Conservation (phyloP, 176 grass and related monocot genomes). For the Panicum miliaceum region DNA sequence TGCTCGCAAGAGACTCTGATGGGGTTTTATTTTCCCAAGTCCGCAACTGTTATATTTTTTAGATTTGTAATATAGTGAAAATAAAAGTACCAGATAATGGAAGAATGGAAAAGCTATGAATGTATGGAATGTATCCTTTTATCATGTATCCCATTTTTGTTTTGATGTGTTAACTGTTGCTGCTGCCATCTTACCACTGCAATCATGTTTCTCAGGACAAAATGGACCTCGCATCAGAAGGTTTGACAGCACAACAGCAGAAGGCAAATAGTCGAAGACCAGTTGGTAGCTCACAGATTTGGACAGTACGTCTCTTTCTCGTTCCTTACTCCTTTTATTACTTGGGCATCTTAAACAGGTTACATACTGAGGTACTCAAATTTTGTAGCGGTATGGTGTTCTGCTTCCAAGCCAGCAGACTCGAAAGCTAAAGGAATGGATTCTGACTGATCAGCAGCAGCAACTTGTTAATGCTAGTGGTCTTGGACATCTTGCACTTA, state of each 20-base stretch:
- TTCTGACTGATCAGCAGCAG: conserved; percentile 59
- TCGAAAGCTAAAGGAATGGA: conserved; percentile 65
- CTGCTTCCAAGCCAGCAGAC: conserved; percentile 68
- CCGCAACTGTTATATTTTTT: background rate
- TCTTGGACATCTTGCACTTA: conserved; percentile 70
- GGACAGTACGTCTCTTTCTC: conserved; percentile 45
- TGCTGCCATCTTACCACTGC: background rate
- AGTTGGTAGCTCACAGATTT: conserved; percentile 59
- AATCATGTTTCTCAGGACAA: conserved; percentile 51
- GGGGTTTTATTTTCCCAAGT: background rate
- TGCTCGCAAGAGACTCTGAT: background rate
- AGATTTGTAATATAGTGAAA: background rate
- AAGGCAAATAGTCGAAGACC: conserved; percentile 52
- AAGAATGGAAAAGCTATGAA: background rate
- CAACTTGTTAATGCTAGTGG: conserved; percentile 64
- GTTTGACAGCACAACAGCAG: conserved; percentile 42
- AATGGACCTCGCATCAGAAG: conserved; percentile 44
- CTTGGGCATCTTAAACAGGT: conserved; percentile 10
- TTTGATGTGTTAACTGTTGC: conserved; percentile 13
- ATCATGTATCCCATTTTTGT: background rate
- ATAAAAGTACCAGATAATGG: background rate
- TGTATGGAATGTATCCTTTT: background rate
- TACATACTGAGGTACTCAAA: conserved; percentile 20
- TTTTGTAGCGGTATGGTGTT: conserved; percentile 58
- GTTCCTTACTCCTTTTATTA: conserved; percentile 26